A percentile compares a stretch with the other conserved stretches of the same genome.
These are phyloP conservation scores for Gossypium raimondii DNA, from an alignment of 345 rosid species.

Conservation along the genomic window DNA sequence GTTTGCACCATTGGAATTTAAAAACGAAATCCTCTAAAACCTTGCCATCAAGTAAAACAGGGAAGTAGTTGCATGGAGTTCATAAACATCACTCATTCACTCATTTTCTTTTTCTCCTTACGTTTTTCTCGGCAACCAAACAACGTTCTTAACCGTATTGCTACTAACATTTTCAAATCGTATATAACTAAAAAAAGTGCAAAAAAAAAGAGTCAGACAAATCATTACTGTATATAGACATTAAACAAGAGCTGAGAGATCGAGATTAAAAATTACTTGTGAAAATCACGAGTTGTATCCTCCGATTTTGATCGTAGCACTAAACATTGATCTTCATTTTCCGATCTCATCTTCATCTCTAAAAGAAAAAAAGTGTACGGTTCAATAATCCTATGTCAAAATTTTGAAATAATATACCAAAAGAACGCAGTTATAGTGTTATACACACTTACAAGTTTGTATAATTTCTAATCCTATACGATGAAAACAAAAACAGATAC, in stretches of 20 bases:
- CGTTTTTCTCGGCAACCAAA: slow-evolving; percentile 3
- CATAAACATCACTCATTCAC: background rate
- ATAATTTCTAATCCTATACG: background rate
- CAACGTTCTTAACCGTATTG: background rate
- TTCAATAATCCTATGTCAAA: background rate
- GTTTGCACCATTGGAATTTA: background rate
- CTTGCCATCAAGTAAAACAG: background rate
- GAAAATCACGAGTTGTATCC: slow-evolving; percentile 8
- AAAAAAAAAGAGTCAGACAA: background rate
- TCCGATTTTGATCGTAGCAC: slow-evolving; percentile 16
- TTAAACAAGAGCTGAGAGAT: background rate
- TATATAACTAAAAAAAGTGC: background rate
- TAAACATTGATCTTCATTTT: slow-evolving; percentile 17
- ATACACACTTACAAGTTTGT: background rate
- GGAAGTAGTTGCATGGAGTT: background rate
- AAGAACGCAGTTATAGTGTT: background rate
- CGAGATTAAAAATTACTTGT: slow-evolving; percentile 16
- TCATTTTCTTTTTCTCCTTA: background rate
- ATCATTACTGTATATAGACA: background rate
- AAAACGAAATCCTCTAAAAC: background rate
- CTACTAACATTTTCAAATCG: background rate
- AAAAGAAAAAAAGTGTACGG: background rate
- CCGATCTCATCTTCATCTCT: slow-evolving; percentile 18
- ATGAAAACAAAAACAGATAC: background rate
- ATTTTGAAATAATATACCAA: background rate